A percentile compares a stretch with the other conserved stretches of the same genome.
Evolutionary conservation across 1,284 basidiomycete species (phyloP).

Genomic region (Papiliotrema flavescens): DNA sequence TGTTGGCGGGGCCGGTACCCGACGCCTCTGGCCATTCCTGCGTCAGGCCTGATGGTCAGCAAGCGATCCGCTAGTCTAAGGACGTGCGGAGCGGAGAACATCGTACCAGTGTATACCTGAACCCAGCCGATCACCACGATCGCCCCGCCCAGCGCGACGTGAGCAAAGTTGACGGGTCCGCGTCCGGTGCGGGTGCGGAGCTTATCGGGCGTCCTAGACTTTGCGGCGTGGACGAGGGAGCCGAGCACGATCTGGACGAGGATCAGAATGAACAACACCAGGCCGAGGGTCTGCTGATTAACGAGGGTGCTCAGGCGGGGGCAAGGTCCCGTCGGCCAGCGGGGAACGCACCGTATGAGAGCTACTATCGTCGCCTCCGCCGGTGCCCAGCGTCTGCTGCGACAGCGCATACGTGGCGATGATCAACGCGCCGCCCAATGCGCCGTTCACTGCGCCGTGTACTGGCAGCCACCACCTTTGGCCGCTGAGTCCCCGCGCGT

Average conservation of each 20-base stretch:
- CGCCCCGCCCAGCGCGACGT: conserved; percentile 28
- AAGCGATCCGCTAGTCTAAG: background rate
- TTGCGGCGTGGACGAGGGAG: conserved; percentile 56
- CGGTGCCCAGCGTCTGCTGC: too few species aligned
- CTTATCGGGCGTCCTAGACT: background rate
- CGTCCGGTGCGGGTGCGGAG: conserved; percentile 15
- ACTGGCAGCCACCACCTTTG: conserved; percentile 56
- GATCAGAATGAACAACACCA: conserved; percentile 61
- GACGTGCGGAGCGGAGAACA: background rate
- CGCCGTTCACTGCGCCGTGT: conserved; percentile 55
- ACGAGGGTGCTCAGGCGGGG: background rate
- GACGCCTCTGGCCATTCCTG: background rate
- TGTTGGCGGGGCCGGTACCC: background rate
- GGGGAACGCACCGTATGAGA: too few species aligned
- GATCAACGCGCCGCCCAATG: conserved; percentile 57
- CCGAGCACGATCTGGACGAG: conserved; percentile 59
- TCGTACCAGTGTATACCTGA: conserved; percentile 28
- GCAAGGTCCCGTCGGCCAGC: too few species aligned
- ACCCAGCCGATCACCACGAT: conserved; percentile 28
- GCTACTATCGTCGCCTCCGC: too few species aligned
- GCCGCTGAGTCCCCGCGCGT: conserved; percentile 55
- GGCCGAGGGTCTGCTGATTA: conserved; percentile 54
- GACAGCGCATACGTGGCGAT: conserved; percentile 53
- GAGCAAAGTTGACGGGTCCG: conserved; percentile 33
- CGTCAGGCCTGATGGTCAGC: background rate